phyloP scores from a whole-genome alignment of 257 asterid species.

The Scutellaria barbata region DNA sequence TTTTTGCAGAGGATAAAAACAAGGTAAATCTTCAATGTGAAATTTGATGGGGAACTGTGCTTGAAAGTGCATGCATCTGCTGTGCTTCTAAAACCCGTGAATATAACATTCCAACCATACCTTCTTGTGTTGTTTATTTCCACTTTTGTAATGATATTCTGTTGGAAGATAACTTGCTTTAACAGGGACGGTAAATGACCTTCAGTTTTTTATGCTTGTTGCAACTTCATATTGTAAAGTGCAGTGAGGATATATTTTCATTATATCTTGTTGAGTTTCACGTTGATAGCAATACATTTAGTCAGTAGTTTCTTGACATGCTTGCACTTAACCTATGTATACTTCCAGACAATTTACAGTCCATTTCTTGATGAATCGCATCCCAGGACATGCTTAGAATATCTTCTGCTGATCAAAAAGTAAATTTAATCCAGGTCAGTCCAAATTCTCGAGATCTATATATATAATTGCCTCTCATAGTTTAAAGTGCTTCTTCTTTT shows the following conservation, averaged over 20 bases:
- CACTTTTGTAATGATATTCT: conserved; percentile 11
- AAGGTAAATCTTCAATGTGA: conserved; percentile 54
- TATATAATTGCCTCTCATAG: not conserved
- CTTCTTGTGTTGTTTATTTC: not conserved
- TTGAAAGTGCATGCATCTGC: conserved; percentile 6
- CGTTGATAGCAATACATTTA: not conserved
- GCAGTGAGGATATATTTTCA: not conserved
- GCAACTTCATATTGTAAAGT: not conserved
- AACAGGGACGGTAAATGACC: conserved; percentile 20
- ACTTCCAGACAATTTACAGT: conserved; percentile 60
- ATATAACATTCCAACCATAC: not conserved
- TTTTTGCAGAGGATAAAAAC: conserved; percentile 90
- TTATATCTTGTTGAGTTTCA: conserved; percentile 16
- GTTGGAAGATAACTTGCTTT: not conserved
- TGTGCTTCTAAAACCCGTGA: conserved; percentile 20
- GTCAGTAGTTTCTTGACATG: conserved; percentile 20
- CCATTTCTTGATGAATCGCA: conserved; percentile 72
- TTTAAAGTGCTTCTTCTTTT: too few relatives aligned
- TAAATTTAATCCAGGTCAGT: conserved; percentile 66
- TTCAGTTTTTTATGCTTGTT: not conserved
- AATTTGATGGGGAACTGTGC: conserved; percentile 3
- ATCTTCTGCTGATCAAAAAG: conserved; percentile 51
- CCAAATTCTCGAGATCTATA: conserved; percentile 24
- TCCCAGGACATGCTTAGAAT: conserved; percentile 58
- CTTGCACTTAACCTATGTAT: conserved; percentile 27